These are phyloP conservation scores for Chenopodium suecicum DNA, from an alignment of 148 eudicot genomes.

Conservation along the genomic window DNA sequence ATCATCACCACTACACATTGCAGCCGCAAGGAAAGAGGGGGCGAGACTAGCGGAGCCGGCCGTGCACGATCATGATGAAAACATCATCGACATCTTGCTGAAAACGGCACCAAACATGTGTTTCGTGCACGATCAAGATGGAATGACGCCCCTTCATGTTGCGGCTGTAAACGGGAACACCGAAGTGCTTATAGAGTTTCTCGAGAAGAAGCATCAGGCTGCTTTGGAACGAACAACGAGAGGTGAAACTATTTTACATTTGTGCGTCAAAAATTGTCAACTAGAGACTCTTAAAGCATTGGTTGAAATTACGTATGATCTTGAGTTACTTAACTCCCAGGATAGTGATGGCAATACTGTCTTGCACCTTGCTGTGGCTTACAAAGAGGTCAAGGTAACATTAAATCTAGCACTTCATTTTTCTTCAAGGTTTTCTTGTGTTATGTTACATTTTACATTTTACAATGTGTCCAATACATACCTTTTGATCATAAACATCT, in stretches of 20 bases:
- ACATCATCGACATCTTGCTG: too few species aligned
- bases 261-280: conserved; percentile 23
- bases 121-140: not conserved
- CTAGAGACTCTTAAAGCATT: conserved; percentile 1
- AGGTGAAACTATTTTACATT: conserved; percentile 18
- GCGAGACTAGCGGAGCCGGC: too few species aligned
- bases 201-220: not conserved
- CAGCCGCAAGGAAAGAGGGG: too few species aligned
- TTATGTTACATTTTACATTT: too few species aligned
- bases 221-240: not conserved
- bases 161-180: not conserved
- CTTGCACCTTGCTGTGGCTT: conserved; percentile 25
- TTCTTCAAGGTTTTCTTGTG: too few species aligned
- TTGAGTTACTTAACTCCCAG: not conserved
- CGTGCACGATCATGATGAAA: too few species aligned
- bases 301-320: not conserved
- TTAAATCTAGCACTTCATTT: too few species aligned
- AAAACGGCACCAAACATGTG: not conserved
- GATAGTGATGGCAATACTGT: conserved; percentile 21
- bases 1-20: too few species aligned
- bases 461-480: too few species aligned
- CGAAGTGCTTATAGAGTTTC: not conserved
- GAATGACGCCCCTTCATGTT: not conserved
- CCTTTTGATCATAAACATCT: too few species aligned
- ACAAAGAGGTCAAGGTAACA: conserved; percentile 8